Percentiles rank a stretch among this genome's conserved stretches.
Conservation (phyloP, 2,329 filamentous ascomycete genomes). For the Cryphonectria carpinicola region DNA sequence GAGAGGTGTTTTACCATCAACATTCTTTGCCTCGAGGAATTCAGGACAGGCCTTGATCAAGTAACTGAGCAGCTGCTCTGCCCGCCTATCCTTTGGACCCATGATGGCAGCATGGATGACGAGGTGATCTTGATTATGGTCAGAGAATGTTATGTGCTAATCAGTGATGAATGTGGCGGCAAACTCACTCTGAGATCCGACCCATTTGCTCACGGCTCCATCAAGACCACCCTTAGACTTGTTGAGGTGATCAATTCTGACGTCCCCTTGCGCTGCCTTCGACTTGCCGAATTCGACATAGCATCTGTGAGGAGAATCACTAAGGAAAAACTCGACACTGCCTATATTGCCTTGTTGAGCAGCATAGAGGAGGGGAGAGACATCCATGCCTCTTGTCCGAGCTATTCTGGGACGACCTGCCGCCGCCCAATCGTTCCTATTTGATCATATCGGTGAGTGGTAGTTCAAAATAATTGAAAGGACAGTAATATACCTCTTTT, state of each 20-base stretch:
- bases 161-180: slow-evolving; percentile 30
- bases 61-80: slow-evolving; percentile 64
- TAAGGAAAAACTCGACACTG: slow-evolving; percentile 76
- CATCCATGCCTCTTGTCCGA: slow-evolving; percentile 46
- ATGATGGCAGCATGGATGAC: slow-evolving; percentile 69
- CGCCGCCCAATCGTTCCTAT: slow-evolving; percentile 71
- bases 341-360: slow-evolving; percentile 63
- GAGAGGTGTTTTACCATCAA: slow-evolving; percentile 67
- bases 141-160: neutral
- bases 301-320: slow-evolving; percentile 67
- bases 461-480: neutral
- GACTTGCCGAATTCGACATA: slow-evolving; percentile 71
- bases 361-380: slow-evolving; percentile 64
- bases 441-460: slow-evolving; percentile 8
- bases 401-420: slow-evolving; percentile 55
- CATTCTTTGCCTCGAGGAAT: slow-evolving; percentile 64
- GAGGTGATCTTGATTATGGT: slow-evolving; percentile 53
- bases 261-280: slow-evolving; percentile 62
- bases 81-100: slow-evolving; percentile 43
- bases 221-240: slow-evolving; percentile 66
- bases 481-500: slow-evolving; percentile 55
- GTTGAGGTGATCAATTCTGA: slow-evolving; percentile 63
- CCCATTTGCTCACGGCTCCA: slow-evolving; percentile 63
- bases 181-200: slow-evolving; percentile 60
- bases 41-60: slow-evolving; percentile 65